These are phyloP conservation scores for Boletus speciosus DNA, from an alignment of 768 basidiomycete species.

Conservation along the genomic window DNA sequence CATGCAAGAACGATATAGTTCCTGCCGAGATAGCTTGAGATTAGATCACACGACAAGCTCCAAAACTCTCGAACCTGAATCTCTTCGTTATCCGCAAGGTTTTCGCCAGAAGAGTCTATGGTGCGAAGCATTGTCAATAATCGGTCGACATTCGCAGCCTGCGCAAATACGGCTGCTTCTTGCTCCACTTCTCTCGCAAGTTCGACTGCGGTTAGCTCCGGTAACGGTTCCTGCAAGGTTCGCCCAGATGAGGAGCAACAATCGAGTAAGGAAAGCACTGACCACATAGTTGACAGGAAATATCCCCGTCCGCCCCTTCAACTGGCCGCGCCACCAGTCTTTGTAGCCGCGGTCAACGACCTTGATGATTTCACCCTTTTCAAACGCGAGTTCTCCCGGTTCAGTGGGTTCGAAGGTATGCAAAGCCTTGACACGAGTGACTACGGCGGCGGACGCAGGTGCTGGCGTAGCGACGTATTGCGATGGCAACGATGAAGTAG, in stretches of 20 bases:
- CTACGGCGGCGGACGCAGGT: conserved; percentile 36
- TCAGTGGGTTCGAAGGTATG: conserved; percentile 88
- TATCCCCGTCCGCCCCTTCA: conserved; percentile 87
- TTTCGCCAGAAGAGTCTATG: conserved; percentile 74
- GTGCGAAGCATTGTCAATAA: conserved; percentile 69
- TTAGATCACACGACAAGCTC: conserved; percentile 1
- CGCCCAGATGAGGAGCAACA: neutral
- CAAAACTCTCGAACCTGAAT: conserved; percentile 54
- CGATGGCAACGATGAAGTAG: conserved; percentile 26
- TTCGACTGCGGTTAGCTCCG: conserved; percentile 76
- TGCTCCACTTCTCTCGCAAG: conserved; percentile 79
- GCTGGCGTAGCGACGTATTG: conserved; percentile 17
- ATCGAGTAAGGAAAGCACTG: conserved; percentile 27
- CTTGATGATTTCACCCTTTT: conserved; percentile 90
- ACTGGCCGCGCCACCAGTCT: conserved; percentile 96
- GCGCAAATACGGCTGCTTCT: conserved; percentile 84
- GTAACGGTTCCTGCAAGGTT: conserved; percentile 65
- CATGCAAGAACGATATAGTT: conserved; percentile 89
- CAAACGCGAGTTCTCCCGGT: conserved; percentile 86
- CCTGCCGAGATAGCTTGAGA: conserved; percentile 41
- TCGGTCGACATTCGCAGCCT: conserved; percentile 81
- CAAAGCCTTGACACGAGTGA: conserved; percentile 83
- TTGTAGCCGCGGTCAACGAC: conserved; percentile 92
- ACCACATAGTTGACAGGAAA: conserved; percentile 98
- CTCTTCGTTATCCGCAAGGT: conserved; percentile 88